phyloP scores from a whole-genome alignment of 176 grass and related monocot species.

The Zoysia japonica region DNA sequence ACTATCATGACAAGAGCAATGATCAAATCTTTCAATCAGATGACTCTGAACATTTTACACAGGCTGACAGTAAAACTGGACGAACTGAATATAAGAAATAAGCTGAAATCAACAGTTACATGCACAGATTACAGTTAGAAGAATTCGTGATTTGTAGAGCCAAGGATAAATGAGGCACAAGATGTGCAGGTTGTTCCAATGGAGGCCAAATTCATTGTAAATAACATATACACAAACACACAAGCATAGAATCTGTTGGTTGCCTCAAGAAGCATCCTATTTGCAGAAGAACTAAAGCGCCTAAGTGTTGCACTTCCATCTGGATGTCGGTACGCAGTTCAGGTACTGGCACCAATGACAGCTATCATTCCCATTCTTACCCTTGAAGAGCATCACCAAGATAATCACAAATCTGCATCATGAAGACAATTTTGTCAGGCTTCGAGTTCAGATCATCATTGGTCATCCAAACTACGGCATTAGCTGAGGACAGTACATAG shows the following conservation, averaged over 20 bases:
- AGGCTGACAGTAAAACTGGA: too few relatives aligned
- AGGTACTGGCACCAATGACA: constrained; percentile 96
- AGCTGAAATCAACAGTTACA: neutral
- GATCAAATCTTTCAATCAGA: too few relatives aligned
- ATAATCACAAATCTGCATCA: constrained; percentile 57
- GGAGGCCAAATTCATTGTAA: too few relatives aligned
- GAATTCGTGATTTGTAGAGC: neutral
- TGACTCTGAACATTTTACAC: too few relatives aligned
- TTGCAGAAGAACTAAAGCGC: neutral
- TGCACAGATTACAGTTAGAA: neutral
- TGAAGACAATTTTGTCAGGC: constrained; percentile 11
- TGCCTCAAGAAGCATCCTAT: constrained; percentile 9
- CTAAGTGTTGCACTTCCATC: constrained; percentile 73
- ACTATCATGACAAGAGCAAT: too few relatives aligned
- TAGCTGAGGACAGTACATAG: neutral
- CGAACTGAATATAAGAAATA: too few relatives aligned
- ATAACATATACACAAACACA: constrained; percentile 23
- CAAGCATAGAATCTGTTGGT: neutral
- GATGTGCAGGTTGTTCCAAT: neutral
- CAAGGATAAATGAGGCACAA: neutral
- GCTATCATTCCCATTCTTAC: constrained; percentile 85
- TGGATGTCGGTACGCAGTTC: constrained; percentile 83
- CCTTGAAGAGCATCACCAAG: constrained; percentile 84
- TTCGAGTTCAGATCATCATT: neutral
- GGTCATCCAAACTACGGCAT: neutral